Conservation (phyloP, 768 basidiomycete genomes). For the Jaapia argillacea region DNA sequence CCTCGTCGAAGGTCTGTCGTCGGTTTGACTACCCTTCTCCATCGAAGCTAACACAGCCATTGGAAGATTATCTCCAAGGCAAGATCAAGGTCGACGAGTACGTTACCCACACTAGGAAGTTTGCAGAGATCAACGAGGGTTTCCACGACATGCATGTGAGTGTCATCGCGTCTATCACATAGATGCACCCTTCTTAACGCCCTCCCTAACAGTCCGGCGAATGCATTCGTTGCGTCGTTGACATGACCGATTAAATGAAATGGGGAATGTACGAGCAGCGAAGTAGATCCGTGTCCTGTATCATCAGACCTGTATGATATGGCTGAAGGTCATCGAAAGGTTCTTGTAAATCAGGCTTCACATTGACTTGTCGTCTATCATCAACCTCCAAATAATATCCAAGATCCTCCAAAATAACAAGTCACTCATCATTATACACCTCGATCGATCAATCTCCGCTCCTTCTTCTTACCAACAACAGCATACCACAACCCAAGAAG, state of each 20-base stretch:
- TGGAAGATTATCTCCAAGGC: slow-evolving; percentile 68
- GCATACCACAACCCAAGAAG: slow-evolving; percentile 63
- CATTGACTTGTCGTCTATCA: too few relatives aligned
- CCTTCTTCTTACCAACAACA: slow-evolving; percentile 42
- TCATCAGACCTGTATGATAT: background rate
- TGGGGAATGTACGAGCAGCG: background rate
- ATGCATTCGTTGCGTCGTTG: slow-evolving; percentile 92
- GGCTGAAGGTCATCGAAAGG: background rate
- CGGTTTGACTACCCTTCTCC: background rate
- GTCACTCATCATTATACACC: slow-evolving; percentile 22
- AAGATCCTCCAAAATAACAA: too few relatives aligned
- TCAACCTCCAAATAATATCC: too few relatives aligned
- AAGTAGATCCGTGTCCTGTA: background rate
- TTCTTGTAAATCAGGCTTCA: too few relatives aligned
- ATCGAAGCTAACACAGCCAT: slow-evolving; percentile 1
- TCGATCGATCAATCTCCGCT: slow-evolving; percentile 38
- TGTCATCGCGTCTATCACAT: slow-evolving; percentile 10
- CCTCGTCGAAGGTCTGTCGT: slow-evolving; percentile 68
- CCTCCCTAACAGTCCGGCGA: slow-evolving; percentile 48
- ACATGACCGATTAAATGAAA: slow-evolving; percentile 44
- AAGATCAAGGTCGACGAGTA: slow-evolving; percentile 92
- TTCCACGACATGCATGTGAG: slow-evolving; percentile 97
- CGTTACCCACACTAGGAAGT: slow-evolving; percentile 74
- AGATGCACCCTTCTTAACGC: slow-evolving; percentile 1
- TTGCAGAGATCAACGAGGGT: slow-evolving; percentile 74